Conservation (phyloP, 1,284 basidiomycete species). For the Rhodotorula sp. region DNA sequence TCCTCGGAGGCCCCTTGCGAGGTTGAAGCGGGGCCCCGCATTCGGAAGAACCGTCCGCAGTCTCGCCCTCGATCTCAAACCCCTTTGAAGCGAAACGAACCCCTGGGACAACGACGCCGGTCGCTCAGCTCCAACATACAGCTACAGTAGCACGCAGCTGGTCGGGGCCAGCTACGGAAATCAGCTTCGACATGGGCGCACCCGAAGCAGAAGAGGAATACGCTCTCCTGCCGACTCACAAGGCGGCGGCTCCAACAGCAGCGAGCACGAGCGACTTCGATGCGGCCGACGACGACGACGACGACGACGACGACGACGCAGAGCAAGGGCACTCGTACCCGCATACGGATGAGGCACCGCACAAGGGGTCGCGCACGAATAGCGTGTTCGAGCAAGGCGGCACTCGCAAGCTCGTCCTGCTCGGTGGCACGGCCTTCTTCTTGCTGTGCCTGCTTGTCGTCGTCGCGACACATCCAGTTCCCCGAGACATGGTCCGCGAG, state of each 20-base stretch:
- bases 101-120: no score
- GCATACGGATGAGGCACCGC: background rate
- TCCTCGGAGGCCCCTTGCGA: no score
- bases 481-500: background rate
- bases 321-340: background rate
- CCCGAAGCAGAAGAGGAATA: background rate
- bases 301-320: background rate
- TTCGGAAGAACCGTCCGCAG: background rate
- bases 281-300: background rate
- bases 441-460: background rate
- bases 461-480: background rate
- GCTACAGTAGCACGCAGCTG: no score
- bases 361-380: background rate
- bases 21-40: no score
- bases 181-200: background rate
- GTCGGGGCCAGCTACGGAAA: no score
- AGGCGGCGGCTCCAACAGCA: background rate
- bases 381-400: background rate
- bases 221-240: background rate
- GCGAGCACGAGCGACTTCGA: background rate
- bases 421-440: constrained; percentile 1
- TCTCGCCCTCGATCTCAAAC: background rate
- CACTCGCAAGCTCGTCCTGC: background rate
- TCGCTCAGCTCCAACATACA: no score
- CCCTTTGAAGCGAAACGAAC: no score